Percentiles rank a stretch among this genome's conserved stretches.
phyloP scores from a whole-genome alignment of 768 basidiomycete species.

The Daedaleopsis nitida region DNA sequence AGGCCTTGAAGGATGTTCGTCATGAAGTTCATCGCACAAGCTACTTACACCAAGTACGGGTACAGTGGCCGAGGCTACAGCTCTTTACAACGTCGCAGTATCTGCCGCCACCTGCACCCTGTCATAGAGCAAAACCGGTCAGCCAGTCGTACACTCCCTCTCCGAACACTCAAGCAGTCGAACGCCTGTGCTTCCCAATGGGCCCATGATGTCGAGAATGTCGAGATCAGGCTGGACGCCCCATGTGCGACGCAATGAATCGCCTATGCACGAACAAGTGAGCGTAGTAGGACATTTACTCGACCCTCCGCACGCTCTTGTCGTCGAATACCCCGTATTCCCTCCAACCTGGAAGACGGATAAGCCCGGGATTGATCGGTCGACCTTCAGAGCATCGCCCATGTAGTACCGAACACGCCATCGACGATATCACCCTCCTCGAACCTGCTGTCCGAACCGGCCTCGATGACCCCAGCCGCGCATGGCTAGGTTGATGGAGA shows the following conservation, averaged over 20 bases:
- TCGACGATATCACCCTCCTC: conserved; percentile 70
- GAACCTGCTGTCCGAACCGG: conserved; percentile 55
- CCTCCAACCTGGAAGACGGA: conserved; percentile 60
- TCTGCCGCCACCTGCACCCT: too few relatives aligned
- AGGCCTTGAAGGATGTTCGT: too few relatives aligned
- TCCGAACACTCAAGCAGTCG: too few relatives aligned
- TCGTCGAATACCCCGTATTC: conserved; percentile 70
- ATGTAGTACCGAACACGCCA: conserved; percentile 62
- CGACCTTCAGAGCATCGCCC: not conserved
- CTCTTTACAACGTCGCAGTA: too few relatives aligned
- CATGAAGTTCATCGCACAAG: too few relatives aligned
- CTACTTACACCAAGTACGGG: too few relatives aligned
- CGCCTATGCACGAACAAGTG: not conserved
- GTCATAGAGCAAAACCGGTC: too few relatives aligned
- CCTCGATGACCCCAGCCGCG: conserved; percentile 72
- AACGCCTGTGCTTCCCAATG: conserved; percentile 74
- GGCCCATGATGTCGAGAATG: conserved; percentile 78
- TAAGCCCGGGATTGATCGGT: not conserved
- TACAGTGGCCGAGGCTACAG: too few relatives aligned
- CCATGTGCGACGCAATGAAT: not conserved
- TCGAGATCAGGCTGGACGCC: conserved; percentile 63
- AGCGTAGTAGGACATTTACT: conserved; percentile 42
- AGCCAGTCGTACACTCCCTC: too few relatives aligned
- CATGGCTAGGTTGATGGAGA: conserved; percentile 89
- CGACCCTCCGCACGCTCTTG: conserved; percentile 49